Conservation (phyloP, 192 early-diverging fungal genomes). For the Coemansia guatemalensis region DNA sequence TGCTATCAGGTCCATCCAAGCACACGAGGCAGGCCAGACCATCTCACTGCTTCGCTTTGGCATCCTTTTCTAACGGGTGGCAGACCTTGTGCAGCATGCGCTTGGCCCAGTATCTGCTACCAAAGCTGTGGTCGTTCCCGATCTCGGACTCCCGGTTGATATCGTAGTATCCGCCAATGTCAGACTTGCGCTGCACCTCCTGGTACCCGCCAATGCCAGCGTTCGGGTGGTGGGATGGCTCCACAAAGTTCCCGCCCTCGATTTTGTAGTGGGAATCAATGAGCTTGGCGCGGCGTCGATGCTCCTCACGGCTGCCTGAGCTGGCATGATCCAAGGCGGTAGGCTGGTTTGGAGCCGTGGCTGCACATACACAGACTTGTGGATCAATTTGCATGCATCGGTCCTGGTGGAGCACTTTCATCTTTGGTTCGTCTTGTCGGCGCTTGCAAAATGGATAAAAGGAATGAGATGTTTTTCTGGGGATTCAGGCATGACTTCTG, state of each 20-base stretch:
- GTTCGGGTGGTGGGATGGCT: constrained; percentile 20
- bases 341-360: constrained; percentile 10
- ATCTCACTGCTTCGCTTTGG: not conserved
- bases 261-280: constrained; percentile 5
- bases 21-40: not conserved
- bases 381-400: constrained; percentile 9
- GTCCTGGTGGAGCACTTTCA: too few species aligned
- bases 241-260: not conserved
- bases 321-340: constrained; percentile 20
- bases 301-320: not conserved
- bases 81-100: constrained; percentile 4
- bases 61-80: not conserved
- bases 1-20: not conserved
- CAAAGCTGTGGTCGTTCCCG: constrained; percentile 27
- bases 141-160: constrained; percentile 27
- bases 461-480: too few species aligned
- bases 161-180: constrained; percentile 32
- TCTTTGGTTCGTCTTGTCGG: too few species aligned
- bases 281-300: constrained; percentile 2
- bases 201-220: constrained; percentile 32
- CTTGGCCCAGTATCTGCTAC: constrained; percentile 3
- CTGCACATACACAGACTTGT: constrained; percentile 30
- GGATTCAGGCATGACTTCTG: too few species aligned
- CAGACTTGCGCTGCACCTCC: constrained; percentile 16
- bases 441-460: too few species aligned